Conservation (phyloP, 2,329 filamentous ascomycete species). For the Canariomyces notabilis region DNA sequence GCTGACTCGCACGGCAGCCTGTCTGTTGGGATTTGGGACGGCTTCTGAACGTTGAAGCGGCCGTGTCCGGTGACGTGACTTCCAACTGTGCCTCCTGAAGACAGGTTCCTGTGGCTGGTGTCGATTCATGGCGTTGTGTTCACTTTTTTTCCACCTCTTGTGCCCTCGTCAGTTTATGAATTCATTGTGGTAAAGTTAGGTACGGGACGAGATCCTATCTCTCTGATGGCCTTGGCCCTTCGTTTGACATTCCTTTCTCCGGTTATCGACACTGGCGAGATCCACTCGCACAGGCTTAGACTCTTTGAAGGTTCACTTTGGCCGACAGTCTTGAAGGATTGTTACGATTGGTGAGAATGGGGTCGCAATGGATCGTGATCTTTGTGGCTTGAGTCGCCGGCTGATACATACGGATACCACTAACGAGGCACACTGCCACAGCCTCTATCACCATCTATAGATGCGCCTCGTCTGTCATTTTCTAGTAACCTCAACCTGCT, state of each 20-base stretch:
- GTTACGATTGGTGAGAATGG: background rate
- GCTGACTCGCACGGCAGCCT: background rate
- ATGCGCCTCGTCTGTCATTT: too few species aligned
- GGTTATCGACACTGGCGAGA: too few species aligned
- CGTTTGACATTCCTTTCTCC: background rate
- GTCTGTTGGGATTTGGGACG: background rate
- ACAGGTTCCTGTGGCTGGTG: background rate
- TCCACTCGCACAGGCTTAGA: too few species aligned
- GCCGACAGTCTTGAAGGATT: too few species aligned
- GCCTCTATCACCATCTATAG: too few species aligned
- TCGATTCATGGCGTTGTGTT: background rate
- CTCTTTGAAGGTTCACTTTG: too few species aligned
- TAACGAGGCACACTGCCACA: background rate
- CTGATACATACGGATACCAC: background rate
- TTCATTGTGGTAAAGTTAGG: too few species aligned
- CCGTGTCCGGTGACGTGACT: background rate
- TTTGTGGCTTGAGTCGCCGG: background rate
- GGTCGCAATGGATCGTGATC: background rate
- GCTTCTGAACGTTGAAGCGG: background rate
- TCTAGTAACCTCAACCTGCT: too few species aligned
- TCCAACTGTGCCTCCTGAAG: background rate
- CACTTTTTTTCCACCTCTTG: background rate
- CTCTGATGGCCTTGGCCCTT: too few species aligned
- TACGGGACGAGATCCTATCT: too few species aligned
- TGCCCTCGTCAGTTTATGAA: background rate